These are phyloP conservation scores for Termitomyces sp. DNA, from an alignment of 768 basidiomycete species.

Conservation along the genomic window DNA sequence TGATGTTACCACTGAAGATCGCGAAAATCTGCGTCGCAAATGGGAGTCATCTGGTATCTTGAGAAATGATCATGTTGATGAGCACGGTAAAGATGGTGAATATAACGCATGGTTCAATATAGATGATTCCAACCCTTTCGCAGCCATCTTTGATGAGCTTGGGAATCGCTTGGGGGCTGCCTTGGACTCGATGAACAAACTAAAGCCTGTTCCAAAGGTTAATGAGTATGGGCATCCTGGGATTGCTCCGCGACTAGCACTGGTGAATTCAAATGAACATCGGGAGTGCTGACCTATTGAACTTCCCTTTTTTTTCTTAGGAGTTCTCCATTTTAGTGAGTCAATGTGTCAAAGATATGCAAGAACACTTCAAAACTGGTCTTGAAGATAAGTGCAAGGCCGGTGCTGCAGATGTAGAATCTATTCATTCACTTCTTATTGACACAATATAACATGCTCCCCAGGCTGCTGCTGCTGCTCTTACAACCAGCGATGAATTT, in stretches of 20 bases:
- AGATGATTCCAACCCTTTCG: constrained; percentile 25
- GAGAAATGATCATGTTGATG: constrained; percentile 19
- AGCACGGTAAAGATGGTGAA: constrained; percentile 13
- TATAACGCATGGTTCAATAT: background rate
- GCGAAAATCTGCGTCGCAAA: constrained; percentile 41
- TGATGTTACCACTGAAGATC: constrained; percentile 46
- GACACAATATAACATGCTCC: background rate
- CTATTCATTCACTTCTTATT: background rate
- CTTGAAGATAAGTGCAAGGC: constrained; percentile 53
- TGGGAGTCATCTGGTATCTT: constrained; percentile 47
- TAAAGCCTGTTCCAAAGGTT: constrained; percentile 31
- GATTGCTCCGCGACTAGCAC: constrained; percentile 39
- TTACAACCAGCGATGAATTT: constrained; percentile 45
- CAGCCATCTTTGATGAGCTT: constrained; percentile 25
- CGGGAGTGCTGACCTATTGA: background rate
- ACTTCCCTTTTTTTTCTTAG: constrained; percentile 21
- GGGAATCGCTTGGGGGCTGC: constrained; percentile 20
- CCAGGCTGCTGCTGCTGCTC: constrained; percentile 38
- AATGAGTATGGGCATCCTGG: constrained; percentile 40
- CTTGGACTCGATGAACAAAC: constrained; percentile 30
- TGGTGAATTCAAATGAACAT: constrained; percentile 17
- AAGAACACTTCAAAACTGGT: constrained; percentile 46
- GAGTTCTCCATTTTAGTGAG: constrained; percentile 43
- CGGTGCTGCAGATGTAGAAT: constrained; percentile 45
- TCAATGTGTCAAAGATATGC: constrained; percentile 39